Evolutionary conservation across 2,329 filamentous ascomycete species (phyloP).

Genomic region (Verticillium alfalfae): DNA sequence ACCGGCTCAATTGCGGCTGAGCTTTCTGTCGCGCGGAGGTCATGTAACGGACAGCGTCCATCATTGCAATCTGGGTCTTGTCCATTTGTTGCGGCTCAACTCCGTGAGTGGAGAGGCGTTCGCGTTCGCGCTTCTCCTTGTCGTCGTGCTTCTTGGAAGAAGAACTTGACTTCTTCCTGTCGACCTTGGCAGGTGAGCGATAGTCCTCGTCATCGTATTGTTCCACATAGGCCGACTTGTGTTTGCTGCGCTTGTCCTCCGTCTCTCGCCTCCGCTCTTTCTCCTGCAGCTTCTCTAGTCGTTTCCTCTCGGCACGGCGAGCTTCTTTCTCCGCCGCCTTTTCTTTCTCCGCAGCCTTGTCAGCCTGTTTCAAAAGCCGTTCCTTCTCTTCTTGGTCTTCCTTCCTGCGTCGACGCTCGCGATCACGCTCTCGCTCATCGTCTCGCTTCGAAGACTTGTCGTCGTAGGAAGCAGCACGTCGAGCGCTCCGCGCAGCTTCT

Average conservation of each 20-base stretch:
- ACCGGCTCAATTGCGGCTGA: conserved; percentile 2
- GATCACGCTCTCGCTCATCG: conserved; percentile 29
- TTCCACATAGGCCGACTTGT: conserved; percentile 26
- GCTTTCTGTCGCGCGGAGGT: conserved; percentile 5
- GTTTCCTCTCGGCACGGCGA: conserved; percentile 26
- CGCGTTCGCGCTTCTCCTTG: conserved; percentile 6
- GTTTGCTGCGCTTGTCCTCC: conserved; percentile 25
- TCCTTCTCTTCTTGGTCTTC: conserved; percentile 15
- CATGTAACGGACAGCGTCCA: conserved; percentile 10
- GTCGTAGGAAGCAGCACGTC: conserved; percentile 42
- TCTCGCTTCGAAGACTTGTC: conserved; percentile 39
- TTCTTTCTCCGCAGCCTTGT: conserved; percentile 12
- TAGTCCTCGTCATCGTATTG: conserved; percentile 22
- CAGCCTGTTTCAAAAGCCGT: conserved; percentile 9
- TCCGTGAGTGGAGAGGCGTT: conserved; percentile 1
- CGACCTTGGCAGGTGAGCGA: conserved; percentile 14
- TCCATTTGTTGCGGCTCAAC: conserved; percentile 1
- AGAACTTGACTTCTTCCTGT: conserved; percentile 30
- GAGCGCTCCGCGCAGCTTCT: conserved; percentile 26
- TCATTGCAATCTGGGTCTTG: conserved; percentile 4
- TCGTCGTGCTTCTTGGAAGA: conserved; percentile 29
- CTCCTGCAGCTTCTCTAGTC: conserved; percentile 23
- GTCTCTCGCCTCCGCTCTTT: conserved; percentile 30
- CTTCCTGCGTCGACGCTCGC: conserved; percentile 16
- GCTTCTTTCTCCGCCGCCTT: conserved; percentile 19